Evolutionary conservation across 2,329 filamentous ascomycete species (phyloP), one percentile per base, ranked within the genome.

Genomic region (Cordyceps sp.): DNA sequence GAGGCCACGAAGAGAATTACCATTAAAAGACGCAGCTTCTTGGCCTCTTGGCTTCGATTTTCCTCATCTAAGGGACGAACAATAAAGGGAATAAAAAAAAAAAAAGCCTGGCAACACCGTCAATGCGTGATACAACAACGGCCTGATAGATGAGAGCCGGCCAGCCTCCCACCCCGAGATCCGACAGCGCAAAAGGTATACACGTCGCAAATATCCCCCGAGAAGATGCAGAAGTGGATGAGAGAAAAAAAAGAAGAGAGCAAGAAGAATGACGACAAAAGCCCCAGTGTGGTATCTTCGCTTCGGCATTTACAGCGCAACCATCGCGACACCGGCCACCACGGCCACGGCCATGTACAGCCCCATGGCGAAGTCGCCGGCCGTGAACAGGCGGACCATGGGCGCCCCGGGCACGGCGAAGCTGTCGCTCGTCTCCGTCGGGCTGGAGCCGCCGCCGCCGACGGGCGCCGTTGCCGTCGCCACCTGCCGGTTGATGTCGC

Each of bases 301-400:
- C 26, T 31, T 14, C 23, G 3, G 13, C 22, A 31, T 41, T 61
- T 67, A 73, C 52, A 73, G 46, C 37, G 61, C 48, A 36, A 72
- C 46, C 64, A 73, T 68, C 36, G 53, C 57, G 25, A 61, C 66
- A 44, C 68, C 68, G 12, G 59, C 59, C 31, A 52, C 58, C 48
- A 64, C 58, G 23, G 67, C 66, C n/a, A 64, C 59, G 16, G 63
- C 43, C 36, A 64, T 50, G 50, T 70, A 71, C 37, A 64, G 44
- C 32, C 64, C 63, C 29, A 70, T 42, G 28, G 57, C 60, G 36
- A 64, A 44, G 40, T 62, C 59, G 31, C 64, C 65, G 26, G 69
- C 32, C 31, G 54, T 51, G 43, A 69, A 54, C 35, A 61, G 31
- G 29, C 48, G 50, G 38, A 49, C 46, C 33, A 59, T 48, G 26